These are phyloP conservation scores for Colletotrichum sp. DNA, from an alignment of 2,329 filamentous ascomycete genomes.

Conservation along the genomic window DNA sequence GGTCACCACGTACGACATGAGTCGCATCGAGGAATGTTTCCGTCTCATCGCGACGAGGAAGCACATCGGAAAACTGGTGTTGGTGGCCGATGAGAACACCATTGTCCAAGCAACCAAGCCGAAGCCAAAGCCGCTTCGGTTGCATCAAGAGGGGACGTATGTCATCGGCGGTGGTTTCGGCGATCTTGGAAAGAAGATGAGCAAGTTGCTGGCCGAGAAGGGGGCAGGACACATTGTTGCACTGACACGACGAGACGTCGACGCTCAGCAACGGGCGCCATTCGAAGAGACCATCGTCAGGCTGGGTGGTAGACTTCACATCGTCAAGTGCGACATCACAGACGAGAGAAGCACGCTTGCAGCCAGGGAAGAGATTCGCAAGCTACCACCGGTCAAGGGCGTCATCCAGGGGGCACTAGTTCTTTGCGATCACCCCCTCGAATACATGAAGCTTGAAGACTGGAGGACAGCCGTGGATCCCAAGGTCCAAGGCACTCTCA, in stretches of 20 bases:
- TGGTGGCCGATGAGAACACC: conserved; percentile 31
- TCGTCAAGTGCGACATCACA: not conserved
- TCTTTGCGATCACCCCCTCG: conserved; percentile 8
- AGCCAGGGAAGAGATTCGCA: not conserved
- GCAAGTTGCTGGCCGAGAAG: conserved; percentile 27
- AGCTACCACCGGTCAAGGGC: not conserved
- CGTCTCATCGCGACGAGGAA: conserved; percentile 25
- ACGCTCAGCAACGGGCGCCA: not conserved
- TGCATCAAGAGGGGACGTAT: conserved; percentile 30
- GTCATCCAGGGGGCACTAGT: not conserved
- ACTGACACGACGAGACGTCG: conserved; percentile 30
- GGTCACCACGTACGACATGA: conserved; percentile 31
- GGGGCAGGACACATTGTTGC: conserved; percentile 35
- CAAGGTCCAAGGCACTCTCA: not conserved
- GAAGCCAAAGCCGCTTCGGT: not conserved
- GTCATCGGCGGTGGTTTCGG: conserved; percentile 38
- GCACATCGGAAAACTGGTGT: conserved; percentile 41
- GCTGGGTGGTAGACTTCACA: not conserved
- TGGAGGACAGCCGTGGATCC: not conserved
- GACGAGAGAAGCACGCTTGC: not conserved
- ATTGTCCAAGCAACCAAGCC: conserved; percentile 23
- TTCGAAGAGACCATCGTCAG: not conserved
- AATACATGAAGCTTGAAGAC: not conserved
- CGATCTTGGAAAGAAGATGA: conserved; percentile 31
- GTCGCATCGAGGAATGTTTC: conserved; percentile 33